Base-by-base conservation (phyloP, 495 filamentous ascomycete species). In the Penicillium canescens region DNA sequence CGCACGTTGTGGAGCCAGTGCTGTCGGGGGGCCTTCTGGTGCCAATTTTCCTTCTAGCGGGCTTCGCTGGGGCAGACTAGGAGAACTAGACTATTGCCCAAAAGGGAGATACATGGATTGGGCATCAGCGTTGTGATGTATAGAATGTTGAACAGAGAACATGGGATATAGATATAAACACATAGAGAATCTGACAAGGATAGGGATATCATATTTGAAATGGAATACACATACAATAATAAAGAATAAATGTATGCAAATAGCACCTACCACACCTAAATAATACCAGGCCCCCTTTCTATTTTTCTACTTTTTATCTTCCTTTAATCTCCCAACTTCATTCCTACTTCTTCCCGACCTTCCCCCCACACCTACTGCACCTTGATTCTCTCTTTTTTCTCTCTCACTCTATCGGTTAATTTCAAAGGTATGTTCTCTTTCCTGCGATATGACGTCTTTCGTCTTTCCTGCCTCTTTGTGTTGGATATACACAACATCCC, bases 1-100 rank as follows among this genome's bases (percentile, higher is more conserved):
- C 35, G 60, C 61, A 71, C 61, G 64, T 65, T 66, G 70, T 71
- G 70, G 70, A 70, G 58, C 70, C 69, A 57, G 39, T 56, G 62
- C 60, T 68, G 68, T 68, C 61, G 57, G 65, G 62, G 40, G 59
- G 56, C 57, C 69, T 66, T 73, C 66, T 73, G 62, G 66, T 63
- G 68, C 59, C 64, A 58, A 33, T 59, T 63, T 67, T 67, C 60
- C 57, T 69, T 65, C 63, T 67, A 63, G 63, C 60, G 60, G 52
- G 51, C 61, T 67, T 62, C 59, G 46, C 56, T 65, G 64, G 64
- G 54, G 47, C 56, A 52, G 38, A 60, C 63, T 65, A 60, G 50
- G 53, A 48, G 38, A 44, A 58, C 41, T 58, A 60, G 58, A 38
- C 26, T 49, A 31, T 18, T 18, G 18, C 46, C 20, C 16, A 40